Base-by-base conservation (phyloP, 345 rosid genomes). In the Salix udensis region DNA sequence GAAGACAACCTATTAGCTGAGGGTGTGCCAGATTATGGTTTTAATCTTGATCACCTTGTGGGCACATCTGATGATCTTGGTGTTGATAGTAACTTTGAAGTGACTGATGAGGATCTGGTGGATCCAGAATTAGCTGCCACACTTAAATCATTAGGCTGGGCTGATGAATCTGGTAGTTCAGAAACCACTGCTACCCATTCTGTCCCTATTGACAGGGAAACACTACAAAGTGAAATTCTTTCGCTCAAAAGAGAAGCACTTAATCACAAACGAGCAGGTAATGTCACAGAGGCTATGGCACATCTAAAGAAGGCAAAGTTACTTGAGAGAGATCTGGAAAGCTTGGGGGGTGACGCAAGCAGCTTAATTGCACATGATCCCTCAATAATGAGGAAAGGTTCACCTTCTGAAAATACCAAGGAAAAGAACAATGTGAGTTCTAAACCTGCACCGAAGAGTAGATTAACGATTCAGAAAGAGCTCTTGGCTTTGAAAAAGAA, bases 121-220 rank as follows among this genome's bases (percentile, higher is more conserved):
- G 98, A 95, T 69, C 98, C 97, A 3, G 91, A 90, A 77, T 83
- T 95, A 10, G 90, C 88, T 77, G 88, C 91, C 82, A 85, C 96
- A 26, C 77, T 95, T 72, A 81, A 75, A 78, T 90, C 94, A 28
- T 68, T 93, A 78, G 98, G 98, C 65, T 93, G 97, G 98, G 74
- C 74, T n/a, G 97, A 40, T 52, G 93, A 89, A 68, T 81, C 84
- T 81, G 80, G 78, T 77, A 75, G 68, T 31, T 72, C 65, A 42
- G 88, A 85, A 76, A 79, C 64, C 48, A 23, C 14, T 61, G 77
- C 73, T 30, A 6, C 80, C 8, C 80, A 70, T 15, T 65, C 85
- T 31, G 71, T 78, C 76, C 70, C 81, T 73, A 23, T 80, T 44
- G 85, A 80, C 77, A 81, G 82, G 84, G 89, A 87, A 46, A 82